Evolutionary conservation across 192 early-diverging fungal genomes (phyloP).

Genomic region (Backusella mclennaniae): DNA sequence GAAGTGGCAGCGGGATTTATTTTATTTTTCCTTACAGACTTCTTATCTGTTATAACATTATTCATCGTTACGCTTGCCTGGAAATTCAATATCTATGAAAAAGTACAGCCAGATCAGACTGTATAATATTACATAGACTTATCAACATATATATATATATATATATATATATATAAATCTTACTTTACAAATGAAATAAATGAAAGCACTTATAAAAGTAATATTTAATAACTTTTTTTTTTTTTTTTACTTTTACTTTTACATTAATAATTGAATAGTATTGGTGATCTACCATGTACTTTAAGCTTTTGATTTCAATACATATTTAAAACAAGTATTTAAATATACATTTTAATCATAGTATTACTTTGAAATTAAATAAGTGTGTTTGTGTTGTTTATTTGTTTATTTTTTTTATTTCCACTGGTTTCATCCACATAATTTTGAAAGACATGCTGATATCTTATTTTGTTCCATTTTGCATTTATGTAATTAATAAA

Average conservation of each 20-base stretch:
- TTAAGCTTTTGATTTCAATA: too few species aligned
- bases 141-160: background rate
- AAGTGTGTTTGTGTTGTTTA: too few species aligned
- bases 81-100: background rate
- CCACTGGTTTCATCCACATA: too few species aligned
- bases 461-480: background rate
- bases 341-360: too few species aligned
- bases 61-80: background rate
- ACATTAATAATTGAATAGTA: too few species aligned
- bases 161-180: background rate
- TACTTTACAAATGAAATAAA: background rate
- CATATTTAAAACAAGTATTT: too few species aligned
- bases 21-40: background rate
- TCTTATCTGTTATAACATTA: background rate
- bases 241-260: too few species aligned
- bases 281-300: too few species aligned
- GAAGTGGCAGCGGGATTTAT: background rate
- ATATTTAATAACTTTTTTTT: too few species aligned
- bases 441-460: background rate
- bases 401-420: too few species aligned
- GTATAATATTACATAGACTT: background rate
- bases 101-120: background rate
- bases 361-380: too few species aligned
- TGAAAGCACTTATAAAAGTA: too few species aligned
- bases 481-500: background rate